A percentile compares a stretch with the other conserved stretches of the same genome.
phyloP scores from a whole-genome alignment of 164 flowering plant species.

The Buxus sempervirens region DNA sequence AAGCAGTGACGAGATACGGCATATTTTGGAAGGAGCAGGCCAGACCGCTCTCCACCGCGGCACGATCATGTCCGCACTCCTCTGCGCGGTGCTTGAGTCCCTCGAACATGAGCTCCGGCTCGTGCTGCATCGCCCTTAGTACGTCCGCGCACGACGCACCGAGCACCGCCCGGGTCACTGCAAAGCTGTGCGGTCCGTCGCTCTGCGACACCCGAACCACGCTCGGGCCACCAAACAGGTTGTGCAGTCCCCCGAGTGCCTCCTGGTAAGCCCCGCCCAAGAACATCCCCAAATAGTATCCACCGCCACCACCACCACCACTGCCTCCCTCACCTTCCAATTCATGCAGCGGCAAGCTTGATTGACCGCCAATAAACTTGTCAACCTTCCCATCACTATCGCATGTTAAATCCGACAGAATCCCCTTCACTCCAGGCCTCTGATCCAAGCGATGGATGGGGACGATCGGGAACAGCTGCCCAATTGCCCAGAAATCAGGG shows the following conservation, averaged over 20 bases:
- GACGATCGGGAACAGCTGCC: constrained; percentile 83
- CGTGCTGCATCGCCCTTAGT: constrained; percentile 94
- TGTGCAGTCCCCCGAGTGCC: constrained; percentile 98
- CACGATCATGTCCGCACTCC: constrained; percentile 35
- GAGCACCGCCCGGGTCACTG: constrained; percentile 77
- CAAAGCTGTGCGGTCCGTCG: constrained; percentile 91
- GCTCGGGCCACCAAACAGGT: constrained; percentile 94
- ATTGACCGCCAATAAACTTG: constrained; percentile 87
- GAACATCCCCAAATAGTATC: constrained; percentile 92
- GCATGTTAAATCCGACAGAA: constrained; percentile 89
- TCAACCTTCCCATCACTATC: constrained; percentile 97
- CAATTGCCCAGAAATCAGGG: constrained; percentile 97
- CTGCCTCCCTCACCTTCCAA: constrained; percentile 32
- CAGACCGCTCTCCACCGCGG: constrained; percentile 47
- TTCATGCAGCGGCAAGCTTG: constrained; percentile 83
- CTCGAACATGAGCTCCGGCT: constrained; percentile 97
- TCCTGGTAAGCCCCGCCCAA: constrained; percentile 99
- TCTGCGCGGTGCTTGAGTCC: constrained; percentile 83
- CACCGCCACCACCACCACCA: constrained; percentile 26
- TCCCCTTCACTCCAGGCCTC: constrained; percentile 63
- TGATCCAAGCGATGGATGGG: constrained; percentile 85
- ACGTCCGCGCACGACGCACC: constrained; percentile 83
- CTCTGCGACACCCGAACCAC: constrained; percentile 85
- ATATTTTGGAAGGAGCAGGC: constrained; percentile 71
- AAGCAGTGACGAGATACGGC: constrained; percentile 59